Evolutionary conservation across 2,329 filamentous ascomycete genomes (phyloP).

Genomic region (Cladophialophora carrionii): DNA sequence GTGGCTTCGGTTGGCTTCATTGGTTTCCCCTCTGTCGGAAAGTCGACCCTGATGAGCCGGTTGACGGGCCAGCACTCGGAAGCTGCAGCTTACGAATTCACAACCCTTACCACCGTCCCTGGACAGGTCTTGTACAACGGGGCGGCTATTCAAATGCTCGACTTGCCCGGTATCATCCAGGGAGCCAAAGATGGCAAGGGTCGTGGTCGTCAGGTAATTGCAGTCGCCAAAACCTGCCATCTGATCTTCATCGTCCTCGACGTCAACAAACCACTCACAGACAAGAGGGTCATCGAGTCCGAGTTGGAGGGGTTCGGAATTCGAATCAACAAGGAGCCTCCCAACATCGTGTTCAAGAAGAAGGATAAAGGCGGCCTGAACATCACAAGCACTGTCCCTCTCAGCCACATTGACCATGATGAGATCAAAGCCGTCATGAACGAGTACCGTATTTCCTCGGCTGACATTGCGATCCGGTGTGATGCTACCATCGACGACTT

Average conservation of each 20-base stretch:
- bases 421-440: slow-evolving; percentile 98
- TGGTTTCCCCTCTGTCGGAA: slow-evolving; percentile 96
- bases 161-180: slow-evolving; percentile 97
- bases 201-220: slow-evolving; percentile 96
- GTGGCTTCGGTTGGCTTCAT: slow-evolving; percentile 98
- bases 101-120: slow-evolving; percentile 93
- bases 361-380: slow-evolving; percentile 98
- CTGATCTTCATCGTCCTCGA: slow-evolving; percentile 98
- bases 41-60: slow-evolving; percentile 94
- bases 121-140: slow-evolving; percentile 96
- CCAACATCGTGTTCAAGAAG: slow-evolving; percentile 99
- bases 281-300: slow-evolving; percentile 92
- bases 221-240: slow-evolving; percentile 97
- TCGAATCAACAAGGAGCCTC: slow-evolving; percentile 93
- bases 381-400: slow-evolving; percentile 90
- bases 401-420: slow-evolving; percentile 90
- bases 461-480: slow-evolving; percentile 95
- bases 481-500: slow-evolving; percentile 97
- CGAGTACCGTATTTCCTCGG: slow-evolving; percentile 95
- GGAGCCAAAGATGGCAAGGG: slow-evolving; percentile 98
- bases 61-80: slow-evolving; percentile 97
- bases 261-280: slow-evolving; percentile 96
- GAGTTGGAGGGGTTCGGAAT: slow-evolving; percentile 98
- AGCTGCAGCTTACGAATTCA: slow-evolving; percentile 97
- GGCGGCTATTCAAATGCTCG: slow-evolving; percentile 96